Conservation (phyloP, 2,329 filamentous ascomycete species). For the Aspergillus sp. region DNA sequence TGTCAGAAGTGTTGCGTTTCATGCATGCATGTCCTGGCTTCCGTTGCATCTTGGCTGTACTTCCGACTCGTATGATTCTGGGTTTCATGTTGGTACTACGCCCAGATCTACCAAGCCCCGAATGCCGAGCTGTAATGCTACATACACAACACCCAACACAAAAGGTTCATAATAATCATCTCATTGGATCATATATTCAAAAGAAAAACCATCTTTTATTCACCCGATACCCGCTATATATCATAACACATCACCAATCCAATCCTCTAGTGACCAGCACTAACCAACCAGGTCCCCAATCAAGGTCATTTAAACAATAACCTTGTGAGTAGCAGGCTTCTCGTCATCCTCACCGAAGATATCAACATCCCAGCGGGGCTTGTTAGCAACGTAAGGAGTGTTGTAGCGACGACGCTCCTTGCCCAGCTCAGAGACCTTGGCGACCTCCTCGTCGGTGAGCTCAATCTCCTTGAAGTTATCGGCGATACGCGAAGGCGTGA, state of each 20-base stretch:
- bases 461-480: conserved; percentile 46
- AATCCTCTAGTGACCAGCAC: background rate
- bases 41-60: too few relatives aligned
- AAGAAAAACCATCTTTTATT: too few relatives aligned
- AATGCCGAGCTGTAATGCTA: too few relatives aligned
- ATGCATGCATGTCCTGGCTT: too few relatives aligned
- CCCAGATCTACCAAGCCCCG: too few relatives aligned
- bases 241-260: background rate
- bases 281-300: background rate
- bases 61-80: too few relatives aligned
- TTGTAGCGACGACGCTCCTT: conserved; percentile 38
- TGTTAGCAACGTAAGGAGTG: conserved; percentile 39
- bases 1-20: too few relatives aligned
- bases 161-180: too few relatives aligned
- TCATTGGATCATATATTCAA: too few relatives aligned
- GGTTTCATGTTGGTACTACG: too few relatives aligned
- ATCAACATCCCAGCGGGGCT: conserved; percentile 57
- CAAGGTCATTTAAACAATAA: conserved; percentile 33
- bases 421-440: conserved; percentile 34
- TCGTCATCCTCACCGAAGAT: conserved; percentile 57
- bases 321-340: conserved; percentile 50
- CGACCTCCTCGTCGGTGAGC: conserved; percentile 38
- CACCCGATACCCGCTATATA: background rate
- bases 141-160: too few relatives aligned
- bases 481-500: conserved; percentile 43